A percentile compares a stretch with the other conserved stretches of the same genome.
Conservation (phyloP, 192 early-diverging fungal species). For the Coemansia furcata region DNA sequence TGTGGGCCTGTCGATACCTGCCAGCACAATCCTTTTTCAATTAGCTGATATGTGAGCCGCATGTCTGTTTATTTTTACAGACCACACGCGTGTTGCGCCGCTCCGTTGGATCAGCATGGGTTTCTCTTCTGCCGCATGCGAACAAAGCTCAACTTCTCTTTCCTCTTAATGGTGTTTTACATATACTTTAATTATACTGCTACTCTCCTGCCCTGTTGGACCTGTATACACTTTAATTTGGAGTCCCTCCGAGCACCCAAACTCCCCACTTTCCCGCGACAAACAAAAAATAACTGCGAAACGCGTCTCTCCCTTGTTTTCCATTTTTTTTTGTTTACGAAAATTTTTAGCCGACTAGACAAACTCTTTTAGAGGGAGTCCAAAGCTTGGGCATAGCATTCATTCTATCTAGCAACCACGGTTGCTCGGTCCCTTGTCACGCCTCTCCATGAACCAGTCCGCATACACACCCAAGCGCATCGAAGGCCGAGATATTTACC, state of each 20-base stretch:
- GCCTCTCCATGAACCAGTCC: slow-evolving; percentile 29
- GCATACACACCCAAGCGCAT: slow-evolving; percentile 23
- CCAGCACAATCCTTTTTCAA: too few species aligned
- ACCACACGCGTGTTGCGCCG: background rate
- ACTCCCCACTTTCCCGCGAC: background rate
- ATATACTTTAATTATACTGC: background rate
- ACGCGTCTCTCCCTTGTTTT: background rate
- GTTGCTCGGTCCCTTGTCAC: background rate
- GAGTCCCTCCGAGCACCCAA: background rate
- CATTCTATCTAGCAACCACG: background rate
- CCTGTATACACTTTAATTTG: background rate
- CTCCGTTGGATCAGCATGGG: background rate
- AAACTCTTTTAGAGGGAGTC: background rate
- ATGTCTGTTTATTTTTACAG: background rate
- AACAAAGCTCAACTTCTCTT: background rate
- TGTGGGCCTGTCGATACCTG: background rate
- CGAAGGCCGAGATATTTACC: slow-evolving; percentile 48
- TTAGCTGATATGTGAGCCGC: background rate
- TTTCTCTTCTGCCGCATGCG: background rate
- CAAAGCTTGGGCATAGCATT: background rate
- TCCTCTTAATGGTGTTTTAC: background rate
- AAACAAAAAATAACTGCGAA: background rate
- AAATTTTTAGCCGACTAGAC: background rate
- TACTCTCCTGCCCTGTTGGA: background rate
- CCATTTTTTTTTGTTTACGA: background rate